These are phyloP conservation scores for Vanrija sp. DNA, from an alignment of 1,284 basidiomycete genomes.

Conservation along the genomic window DNA sequence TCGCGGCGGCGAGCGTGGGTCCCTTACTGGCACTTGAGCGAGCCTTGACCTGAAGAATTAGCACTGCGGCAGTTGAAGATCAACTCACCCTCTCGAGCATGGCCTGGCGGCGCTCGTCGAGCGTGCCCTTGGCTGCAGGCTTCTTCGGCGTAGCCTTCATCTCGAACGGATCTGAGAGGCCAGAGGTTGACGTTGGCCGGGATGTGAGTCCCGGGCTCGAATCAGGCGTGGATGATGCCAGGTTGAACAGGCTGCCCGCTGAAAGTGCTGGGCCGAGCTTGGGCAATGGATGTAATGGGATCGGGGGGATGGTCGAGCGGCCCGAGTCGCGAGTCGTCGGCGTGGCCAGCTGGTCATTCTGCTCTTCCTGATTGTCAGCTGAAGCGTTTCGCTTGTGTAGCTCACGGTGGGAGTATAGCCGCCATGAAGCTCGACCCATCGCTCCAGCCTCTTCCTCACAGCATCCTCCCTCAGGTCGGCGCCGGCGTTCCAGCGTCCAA, in stretches of 20 bases:
- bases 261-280: constrained; percentile 32
- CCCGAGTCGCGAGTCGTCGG: constrained; percentile 29
- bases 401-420: constrained; percentile 15
- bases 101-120: constrained; percentile 41
- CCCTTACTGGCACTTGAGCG: constrained; percentile 26
- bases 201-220: background rate
- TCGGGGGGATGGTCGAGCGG: constrained; percentile 40
- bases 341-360: constrained; percentile 30
- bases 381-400: background rate
- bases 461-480: constrained; percentile 38
- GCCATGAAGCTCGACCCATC: constrained; percentile 44
- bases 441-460: constrained; percentile 38
- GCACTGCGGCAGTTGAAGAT: background rate
- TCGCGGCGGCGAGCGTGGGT: constrained; percentile 29
- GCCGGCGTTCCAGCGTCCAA: constrained; percentile 46
- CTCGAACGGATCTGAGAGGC: constrained; percentile 40
- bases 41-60: constrained; percentile 35
- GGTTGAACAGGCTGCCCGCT: constrained; percentile 29
- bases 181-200: constrained; percentile 8
- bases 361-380: background rate
- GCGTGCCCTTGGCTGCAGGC: constrained; percentile 21
- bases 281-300: constrained; percentile 41
- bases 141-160: constrained; percentile 14
- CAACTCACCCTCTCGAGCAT: constrained; percentile 42
- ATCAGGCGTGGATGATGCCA: background rate